phyloP scores from a whole-genome alignment of 441 rosid genomes.

The Biscutella laevigata region DNA sequence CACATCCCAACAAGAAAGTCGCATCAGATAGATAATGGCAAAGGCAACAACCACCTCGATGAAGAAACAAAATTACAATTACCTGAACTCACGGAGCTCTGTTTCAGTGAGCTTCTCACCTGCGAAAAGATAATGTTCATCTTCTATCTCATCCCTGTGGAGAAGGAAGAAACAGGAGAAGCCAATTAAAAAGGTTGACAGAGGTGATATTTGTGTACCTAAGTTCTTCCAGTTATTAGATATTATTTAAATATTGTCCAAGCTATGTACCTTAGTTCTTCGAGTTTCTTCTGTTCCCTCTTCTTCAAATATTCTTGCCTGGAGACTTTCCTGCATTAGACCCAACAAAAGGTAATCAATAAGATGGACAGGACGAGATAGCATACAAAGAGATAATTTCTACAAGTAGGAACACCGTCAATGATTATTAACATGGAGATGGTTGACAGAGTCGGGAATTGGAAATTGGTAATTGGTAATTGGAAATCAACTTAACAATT shows the following conservation, averaged over 20 bases:
- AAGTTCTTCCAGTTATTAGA: too few species aligned
- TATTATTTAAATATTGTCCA: too few species aligned
- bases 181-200: conserved; percentile 5
- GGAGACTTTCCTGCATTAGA: conserved; percentile 63
- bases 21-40: neutral
- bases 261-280: conserved; percentile 70
- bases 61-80: conserved; percentile 20
- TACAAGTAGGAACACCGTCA: neutral
- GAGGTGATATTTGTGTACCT: too few species aligned
- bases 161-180: conserved; percentile 13
- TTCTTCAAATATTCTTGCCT: conserved; percentile 77
- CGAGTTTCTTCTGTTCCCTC: conserved; percentile 75
- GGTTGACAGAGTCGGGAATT: conserved; percentile 3
- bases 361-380: conserved; percentile 6
- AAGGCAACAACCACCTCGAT: conserved; percentile 8
- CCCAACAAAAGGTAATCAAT: conserved; percentile 10
- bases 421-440: neutral
- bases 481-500: neutral
- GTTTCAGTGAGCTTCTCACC: conserved; percentile 69
- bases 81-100: conserved; percentile 62
- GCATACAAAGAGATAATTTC: conserved; percentile 10
- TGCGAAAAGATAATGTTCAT: conserved; percentile 65
- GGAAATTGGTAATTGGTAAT: too few species aligned
- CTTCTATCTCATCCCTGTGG: conserved; percentile 54
- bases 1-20: neutral